Conservation (phyloP, 805 yeast species). For the Candida khao-thaluensis region DNA sequence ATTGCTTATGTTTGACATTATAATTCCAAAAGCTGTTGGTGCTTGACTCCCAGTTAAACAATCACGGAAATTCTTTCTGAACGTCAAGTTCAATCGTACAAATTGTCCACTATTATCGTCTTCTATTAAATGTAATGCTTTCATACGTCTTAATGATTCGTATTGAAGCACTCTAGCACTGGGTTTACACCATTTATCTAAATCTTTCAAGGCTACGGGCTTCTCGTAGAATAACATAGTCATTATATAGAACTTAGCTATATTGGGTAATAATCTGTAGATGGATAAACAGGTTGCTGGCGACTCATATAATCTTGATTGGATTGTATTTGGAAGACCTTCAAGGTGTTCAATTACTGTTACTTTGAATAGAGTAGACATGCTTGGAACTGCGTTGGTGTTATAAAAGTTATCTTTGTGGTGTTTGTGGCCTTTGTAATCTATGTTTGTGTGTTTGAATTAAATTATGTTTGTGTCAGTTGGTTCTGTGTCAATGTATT, state of each 20-base stretch:
- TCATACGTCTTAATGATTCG: constrained; percentile 77
- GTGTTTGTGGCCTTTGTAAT: no score
- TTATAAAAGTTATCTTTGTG: no score
- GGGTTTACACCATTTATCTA: constrained; percentile 75
- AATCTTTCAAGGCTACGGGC: constrained; percentile 62
- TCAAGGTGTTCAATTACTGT: constrained; percentile 88
- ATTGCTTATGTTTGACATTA: constrained; percentile 45
- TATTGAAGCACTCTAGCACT: constrained; percentile 57
- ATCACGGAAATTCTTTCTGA: constrained; percentile 70
- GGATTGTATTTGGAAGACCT: constrained; percentile 84
- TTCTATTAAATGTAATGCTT: constrained; percentile 69
- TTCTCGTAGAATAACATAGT: constrained; percentile 79
- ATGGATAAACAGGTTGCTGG: constrained; percentile 96
- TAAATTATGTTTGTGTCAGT: no score
- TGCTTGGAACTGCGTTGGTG: no score
- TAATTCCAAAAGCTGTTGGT: constrained; percentile 73
- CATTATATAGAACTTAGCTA: constrained; percentile 88
- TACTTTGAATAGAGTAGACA: constrained; percentile 11
- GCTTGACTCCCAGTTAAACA: constrained; percentile 80
- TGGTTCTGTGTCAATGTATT: no score
- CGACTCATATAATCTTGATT: constrained; percentile 68
- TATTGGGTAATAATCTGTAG: constrained; percentile 81
- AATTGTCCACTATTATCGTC: constrained; percentile 51
- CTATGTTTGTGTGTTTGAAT: no score
- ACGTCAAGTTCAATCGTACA: constrained; percentile 65